These are phyloP conservation scores for Penium margaritaceum DNA, from an alignment of 139 green algal species.

Conservation along the genomic window DNA sequence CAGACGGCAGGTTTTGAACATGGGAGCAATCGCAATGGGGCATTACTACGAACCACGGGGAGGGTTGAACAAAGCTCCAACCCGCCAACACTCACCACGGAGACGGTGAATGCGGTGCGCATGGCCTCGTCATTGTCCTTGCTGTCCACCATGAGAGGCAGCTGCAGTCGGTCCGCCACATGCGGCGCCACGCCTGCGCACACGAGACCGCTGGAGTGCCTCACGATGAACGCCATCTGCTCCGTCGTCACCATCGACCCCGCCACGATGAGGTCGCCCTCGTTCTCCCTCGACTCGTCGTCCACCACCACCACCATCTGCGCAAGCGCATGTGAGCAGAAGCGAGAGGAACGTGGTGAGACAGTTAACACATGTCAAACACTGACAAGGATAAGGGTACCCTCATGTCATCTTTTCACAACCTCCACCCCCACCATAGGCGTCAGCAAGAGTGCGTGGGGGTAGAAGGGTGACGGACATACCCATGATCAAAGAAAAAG, in stretches of 20 bases:
- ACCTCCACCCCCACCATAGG: no score
- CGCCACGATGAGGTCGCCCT: slow-evolving; percentile 92
- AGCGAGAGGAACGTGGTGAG: no score
- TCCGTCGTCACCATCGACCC: slow-evolving; percentile 60
- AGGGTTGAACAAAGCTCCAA: background rate
- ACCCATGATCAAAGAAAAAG: no score
- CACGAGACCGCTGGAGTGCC: slow-evolving; percentile 78
- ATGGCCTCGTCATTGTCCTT: slow-evolving; percentile 80
- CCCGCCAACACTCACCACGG: slow-evolving; percentile 19
- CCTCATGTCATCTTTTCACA: no score
- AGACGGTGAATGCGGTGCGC: slow-evolving; percentile 91
- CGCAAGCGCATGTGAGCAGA: no score
- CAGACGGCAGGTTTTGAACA: background rate
- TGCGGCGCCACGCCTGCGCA: slow-evolving; percentile 60
- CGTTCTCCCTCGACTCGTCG: slow-evolving; percentile 92
- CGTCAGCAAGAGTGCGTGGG: no score
- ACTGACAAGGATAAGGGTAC: no score
- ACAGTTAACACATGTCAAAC: no score
- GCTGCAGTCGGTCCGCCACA: slow-evolving; percentile 65
- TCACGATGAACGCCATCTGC: slow-evolving; percentile 66
- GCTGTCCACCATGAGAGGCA: slow-evolving; percentile 83
- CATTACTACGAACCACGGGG: background rate
- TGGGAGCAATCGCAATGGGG: no score
- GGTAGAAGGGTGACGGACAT: no score
- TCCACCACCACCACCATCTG: slow-evolving; percentile 90